Conservation (phyloP, 1,284 basidiomycete species). For the Gastroboletus turbinatus region DNA sequence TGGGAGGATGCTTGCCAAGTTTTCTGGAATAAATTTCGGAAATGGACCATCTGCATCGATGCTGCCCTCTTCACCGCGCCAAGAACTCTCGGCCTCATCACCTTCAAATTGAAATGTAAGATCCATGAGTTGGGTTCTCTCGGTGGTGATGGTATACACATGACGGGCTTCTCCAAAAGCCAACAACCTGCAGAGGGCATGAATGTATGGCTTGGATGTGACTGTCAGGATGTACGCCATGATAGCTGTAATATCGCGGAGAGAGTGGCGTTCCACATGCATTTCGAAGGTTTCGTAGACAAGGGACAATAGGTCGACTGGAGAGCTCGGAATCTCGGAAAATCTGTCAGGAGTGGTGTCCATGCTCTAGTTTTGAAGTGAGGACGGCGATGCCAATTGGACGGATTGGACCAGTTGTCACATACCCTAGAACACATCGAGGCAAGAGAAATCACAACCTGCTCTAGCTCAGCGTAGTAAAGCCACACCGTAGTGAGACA, state of each 20-base stretch:
- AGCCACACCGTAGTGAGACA: conserved; percentile 50
- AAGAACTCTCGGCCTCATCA: conserved; percentile 39
- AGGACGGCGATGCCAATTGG: neutral
- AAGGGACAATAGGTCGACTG: conserved; percentile 53
- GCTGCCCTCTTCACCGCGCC: conserved; percentile 39
- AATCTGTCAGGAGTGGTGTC: conserved; percentile 43
- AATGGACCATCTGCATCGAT: conserved; percentile 41
- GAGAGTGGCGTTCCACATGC: conserved; percentile 53
- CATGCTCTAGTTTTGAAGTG: conserved; percentile 40
- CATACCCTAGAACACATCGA: conserved; percentile 57
- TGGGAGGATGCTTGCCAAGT: conserved; percentile 50
- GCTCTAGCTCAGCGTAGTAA: conserved; percentile 51
- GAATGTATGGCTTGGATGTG: conserved; percentile 61
- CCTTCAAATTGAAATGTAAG: conserved; percentile 34
- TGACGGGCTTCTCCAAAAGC: conserved; percentile 47
- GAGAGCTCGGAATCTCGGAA: conserved; percentile 39
- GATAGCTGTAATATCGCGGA: conserved; percentile 44
- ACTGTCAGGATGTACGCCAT: conserved; percentile 64
- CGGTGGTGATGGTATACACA: conserved; percentile 21
- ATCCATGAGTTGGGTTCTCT: conserved; percentile 23
- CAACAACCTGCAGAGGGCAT: conserved; percentile 52
- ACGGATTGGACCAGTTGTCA: conserved; percentile 5
- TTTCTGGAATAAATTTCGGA: conserved; percentile 58
- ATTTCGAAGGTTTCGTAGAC: conserved; percentile 51
- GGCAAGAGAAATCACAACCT: conserved; percentile 50